Evolutionary conservation across 108 stramenopile genomes (phyloP), one percentile per base, ranked within the genome.

Genomic region (Skeletonema grethae): DNA sequence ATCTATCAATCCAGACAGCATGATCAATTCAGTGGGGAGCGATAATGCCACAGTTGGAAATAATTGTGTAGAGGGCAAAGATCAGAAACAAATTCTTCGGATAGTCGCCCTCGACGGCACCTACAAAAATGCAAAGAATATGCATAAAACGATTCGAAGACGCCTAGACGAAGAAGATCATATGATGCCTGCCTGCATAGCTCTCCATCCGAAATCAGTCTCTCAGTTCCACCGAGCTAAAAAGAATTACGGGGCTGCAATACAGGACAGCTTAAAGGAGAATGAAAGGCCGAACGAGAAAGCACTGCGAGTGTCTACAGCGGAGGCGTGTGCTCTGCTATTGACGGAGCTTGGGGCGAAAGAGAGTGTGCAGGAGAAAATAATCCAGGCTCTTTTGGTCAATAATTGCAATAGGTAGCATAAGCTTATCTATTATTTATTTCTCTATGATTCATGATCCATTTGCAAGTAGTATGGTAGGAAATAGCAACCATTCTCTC

Each of bases 181-280:
- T 2, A 10, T 12, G 9, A 57, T 25, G 55, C 31, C 56, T 73
- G 31, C 55, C 12, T 41, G 55, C 34, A 53, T 67, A 30, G 41
- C 72, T 58, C 65, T 73, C 7, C 48, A 64, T 63, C 72, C 72
- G 31, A 66, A 41, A 28, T 35, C 63, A 34, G 34, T 38, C 25
- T 73, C 72, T 38, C 36, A 48, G 8, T 82, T 76, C 59, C 80
- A 82, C 38, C 36, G 80, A 50, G 75, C 80, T 11, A 63, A 82
- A 2, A 82, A 82, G 60, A 76, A 71, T 62, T 82, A 82, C 60
- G 80, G 75, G 16, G 34, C 76, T 61, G 75, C 69, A 16, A 57
- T 43, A 55, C 53, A 53, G 32, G 62, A 72, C 36, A 46, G 64
- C 2, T 25, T 25, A 29, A 57, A 25, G 46, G 10, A 0, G 0